phyloP scores from a whole-genome alignment of 768 basidiomycete species.

The Trichaptum fuscoviolaceum region DNA sequence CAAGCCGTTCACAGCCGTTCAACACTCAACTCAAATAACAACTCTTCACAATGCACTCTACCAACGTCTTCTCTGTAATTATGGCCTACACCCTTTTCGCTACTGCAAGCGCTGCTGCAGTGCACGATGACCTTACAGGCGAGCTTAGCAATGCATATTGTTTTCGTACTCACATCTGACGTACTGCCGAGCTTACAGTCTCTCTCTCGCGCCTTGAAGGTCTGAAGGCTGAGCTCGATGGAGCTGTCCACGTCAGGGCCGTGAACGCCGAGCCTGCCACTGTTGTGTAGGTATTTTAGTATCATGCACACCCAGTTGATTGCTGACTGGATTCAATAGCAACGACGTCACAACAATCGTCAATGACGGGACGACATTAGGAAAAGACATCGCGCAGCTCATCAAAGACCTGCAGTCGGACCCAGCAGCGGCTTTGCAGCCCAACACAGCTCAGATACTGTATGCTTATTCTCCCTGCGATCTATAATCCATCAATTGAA shows the following conservation, averaged over 20 bases:
- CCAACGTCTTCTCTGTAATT: neutral
- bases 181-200: neutral
- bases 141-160: neutral
- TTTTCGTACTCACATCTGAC: neutral
- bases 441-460: neutral
- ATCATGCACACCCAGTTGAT: neutral
- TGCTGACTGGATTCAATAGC: neutral
- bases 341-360: neutral
- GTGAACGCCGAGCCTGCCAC: neutral
- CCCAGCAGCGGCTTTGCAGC: neutral
- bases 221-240: neutral
- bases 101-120: neutral
- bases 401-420: neutral
- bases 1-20: neutral
- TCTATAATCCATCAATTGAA: neutral
- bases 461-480: neutral
- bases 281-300: neutral
- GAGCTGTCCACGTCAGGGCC: neutral
- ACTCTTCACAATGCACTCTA: neutral
- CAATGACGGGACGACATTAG: neutral
- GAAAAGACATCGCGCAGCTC: neutral
- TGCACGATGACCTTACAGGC: neutral
- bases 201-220: neutral
- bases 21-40: neutral
- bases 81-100: neutral